phyloP scores from a whole-genome alignment of 768 basidiomycete genomes.

The Tricholoma hemisulphureum region DNA sequence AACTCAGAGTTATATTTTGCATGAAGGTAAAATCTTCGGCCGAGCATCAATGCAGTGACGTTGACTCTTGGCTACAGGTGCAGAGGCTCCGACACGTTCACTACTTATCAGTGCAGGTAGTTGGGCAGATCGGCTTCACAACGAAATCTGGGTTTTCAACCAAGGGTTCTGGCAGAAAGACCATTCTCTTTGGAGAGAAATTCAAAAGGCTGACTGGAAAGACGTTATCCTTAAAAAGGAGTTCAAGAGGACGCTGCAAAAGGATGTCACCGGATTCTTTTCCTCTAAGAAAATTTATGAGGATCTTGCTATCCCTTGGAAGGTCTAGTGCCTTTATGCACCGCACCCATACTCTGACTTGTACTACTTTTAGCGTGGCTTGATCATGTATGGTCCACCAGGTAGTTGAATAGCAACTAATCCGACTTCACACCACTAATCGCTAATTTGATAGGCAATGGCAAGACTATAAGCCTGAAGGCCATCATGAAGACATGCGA shows the following conservation, averaged over 20 bases:
- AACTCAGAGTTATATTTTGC: constrained; percentile 51
- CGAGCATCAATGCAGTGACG: not conserved
- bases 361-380: constrained; percentile 53
- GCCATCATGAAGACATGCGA: constrained; percentile 75
- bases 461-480: constrained; percentile 82
- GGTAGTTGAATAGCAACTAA: constrained; percentile 34
- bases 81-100: constrained; percentile 48
- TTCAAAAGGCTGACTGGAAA: constrained; percentile 69
- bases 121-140: constrained; percentile 52
- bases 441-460: constrained; percentile 54
- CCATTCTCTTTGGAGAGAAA: constrained; percentile 54
- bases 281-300: constrained; percentile 71
- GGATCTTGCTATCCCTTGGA: constrained; percentile 79
- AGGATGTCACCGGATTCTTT: constrained; percentile 81
- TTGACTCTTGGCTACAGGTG: constrained; percentile 23
- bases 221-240: constrained; percentile 70
- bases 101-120: constrained; percentile 54
- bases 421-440: not conserved
- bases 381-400: constrained; percentile 84
- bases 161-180: constrained; percentile 68
- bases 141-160: constrained; percentile 79
- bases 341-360: constrained; percentile 1
- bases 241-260: constrained; percentile 66
- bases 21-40: constrained; percentile 46
- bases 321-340: constrained; percentile 39